phyloP scores from a whole-genome alignment of 805 yeast genomes.

The Ogataea kodamae region DNA sequence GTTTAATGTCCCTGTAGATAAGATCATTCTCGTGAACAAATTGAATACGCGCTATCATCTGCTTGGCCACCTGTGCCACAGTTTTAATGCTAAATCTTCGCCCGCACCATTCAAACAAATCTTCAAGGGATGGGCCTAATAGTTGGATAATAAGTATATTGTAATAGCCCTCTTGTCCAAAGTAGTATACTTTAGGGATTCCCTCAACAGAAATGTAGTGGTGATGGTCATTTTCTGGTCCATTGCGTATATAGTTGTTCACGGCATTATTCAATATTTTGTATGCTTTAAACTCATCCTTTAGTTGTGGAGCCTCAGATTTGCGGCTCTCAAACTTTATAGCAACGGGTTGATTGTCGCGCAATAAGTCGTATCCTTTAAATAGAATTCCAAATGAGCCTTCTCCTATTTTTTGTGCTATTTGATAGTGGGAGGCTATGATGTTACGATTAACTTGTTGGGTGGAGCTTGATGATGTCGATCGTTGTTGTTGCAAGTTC shows the following conservation, averaged over 20 bases:
- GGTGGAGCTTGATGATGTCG: constrained; percentile 19
- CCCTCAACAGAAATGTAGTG: constrained; percentile 43
- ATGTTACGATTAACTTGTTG: constrained; percentile 29
- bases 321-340: constrained; percentile 79
- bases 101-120: constrained; percentile 86
- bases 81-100: constrained; percentile 68
- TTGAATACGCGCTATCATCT: constrained; percentile 71
- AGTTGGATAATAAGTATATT: constrained; percentile 73
- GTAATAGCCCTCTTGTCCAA: constrained; percentile 82
- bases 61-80: constrained; percentile 69
- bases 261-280: constrained; percentile 60
- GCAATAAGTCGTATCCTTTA: constrained; percentile 72
- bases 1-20: constrained; percentile 78
- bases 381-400: constrained; percentile 85
- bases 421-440: constrained; percentile 64
- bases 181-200: constrained; percentile 79
- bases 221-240: constrained; percentile 24
- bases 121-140: constrained; percentile 81
- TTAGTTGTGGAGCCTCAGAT: constrained; percentile 78
- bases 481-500: constrained; percentile 14
- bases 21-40: constrained; percentile 73
- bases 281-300: constrained; percentile 79
- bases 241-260: constrained; percentile 27
- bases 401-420: constrained; percentile 83
- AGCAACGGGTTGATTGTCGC: constrained; percentile 60